Conservation (phyloP, 2,329 filamentous ascomycete species). For the Trichoderma breve region DNA sequence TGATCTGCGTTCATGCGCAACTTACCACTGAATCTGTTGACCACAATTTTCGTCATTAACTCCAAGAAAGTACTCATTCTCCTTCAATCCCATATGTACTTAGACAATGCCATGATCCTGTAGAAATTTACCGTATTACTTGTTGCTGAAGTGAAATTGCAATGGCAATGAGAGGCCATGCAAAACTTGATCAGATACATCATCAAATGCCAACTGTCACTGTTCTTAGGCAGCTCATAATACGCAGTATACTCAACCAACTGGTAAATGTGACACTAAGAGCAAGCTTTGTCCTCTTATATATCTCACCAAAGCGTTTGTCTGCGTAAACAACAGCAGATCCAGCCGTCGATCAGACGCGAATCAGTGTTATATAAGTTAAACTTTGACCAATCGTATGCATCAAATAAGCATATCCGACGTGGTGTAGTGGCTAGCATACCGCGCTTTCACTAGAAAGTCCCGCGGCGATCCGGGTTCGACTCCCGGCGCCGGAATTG, state of each 20-base stretch:
- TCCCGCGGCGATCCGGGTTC: slow-evolving; percentile 21
- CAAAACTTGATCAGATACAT: background rate
- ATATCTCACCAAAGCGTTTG: background rate
- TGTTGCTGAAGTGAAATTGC: background rate
- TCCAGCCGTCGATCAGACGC: rapidly evolving
- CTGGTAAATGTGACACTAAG: background rate
- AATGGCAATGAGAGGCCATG: background rate
- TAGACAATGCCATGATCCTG: background rate
- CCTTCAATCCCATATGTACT: background rate
- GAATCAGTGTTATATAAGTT: background rate
- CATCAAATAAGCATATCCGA: slow-evolving; percentile 18
- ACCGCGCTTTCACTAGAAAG: slow-evolving; percentile 20
- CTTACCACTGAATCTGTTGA: background rate
- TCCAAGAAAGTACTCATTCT: background rate
- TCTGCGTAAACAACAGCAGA: background rate
- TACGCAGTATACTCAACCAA: background rate
- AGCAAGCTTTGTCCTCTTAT: background rate
- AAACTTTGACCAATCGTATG: background rate
- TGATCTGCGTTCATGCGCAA: background rate
- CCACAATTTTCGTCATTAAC: rapidly evolving
- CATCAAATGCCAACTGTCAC: background rate
- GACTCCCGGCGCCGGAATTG: slow-evolving; percentile 21
- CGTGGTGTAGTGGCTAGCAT: slow-evolving; percentile 22
- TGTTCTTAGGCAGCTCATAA: background rate
- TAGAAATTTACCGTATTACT: background rate